Evolutionary conservation across 805 yeast species (phyloP), one percentile per base, ranked within the genome.

Genomic region (Ogataea siamensis): DNA sequence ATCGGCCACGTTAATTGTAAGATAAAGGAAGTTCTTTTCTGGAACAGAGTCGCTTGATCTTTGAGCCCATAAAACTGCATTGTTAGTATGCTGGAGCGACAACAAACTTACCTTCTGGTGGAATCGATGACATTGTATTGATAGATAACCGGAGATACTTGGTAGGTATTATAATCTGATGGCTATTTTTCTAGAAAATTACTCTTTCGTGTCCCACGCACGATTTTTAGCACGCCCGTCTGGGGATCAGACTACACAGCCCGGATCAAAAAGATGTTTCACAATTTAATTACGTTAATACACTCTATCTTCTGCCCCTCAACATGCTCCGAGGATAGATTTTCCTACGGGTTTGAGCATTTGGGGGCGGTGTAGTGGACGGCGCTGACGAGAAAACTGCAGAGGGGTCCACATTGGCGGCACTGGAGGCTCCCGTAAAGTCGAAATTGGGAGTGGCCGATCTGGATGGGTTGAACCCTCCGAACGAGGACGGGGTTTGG

Each of bases 1-100:
- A 59, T 89, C 95, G 16, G 80, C 72, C 19, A 86, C 78, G 43
- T 75, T 72, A 37, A 91, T 74, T 0, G 95, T 88, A 40, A 91
- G 63, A 60, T 73, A 83, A 14, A 93, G 52, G 24, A 87, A 57
- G 63, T 91, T 91, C 64, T 86, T 89, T 20, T 75, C 69, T 8
- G 76, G 74, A 25, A 81, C 94, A 4, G 71, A 63, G n/a, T 71
- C 82, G 57, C 72, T 79, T 39, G 96, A 87, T 66, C 99, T 86
- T 71, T 91, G 99, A 9, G 99, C 98, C 99, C 99, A 91, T 59
- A 80, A 70, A 27, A 87, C 91, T 69, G 64, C 5, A 5, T 13
- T 18, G 39, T 36, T 30, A 37, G 35, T n/a, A 2, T 3, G 10
- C 4, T 5, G 9, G 13, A 19, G 10, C 12, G 20, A 14, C 12